Percentiles rank a stretch among this genome's conserved stretches.
Conservation (phyloP, 2,329 filamentous ascomycete species). For the Alternaria solani region DNA sequence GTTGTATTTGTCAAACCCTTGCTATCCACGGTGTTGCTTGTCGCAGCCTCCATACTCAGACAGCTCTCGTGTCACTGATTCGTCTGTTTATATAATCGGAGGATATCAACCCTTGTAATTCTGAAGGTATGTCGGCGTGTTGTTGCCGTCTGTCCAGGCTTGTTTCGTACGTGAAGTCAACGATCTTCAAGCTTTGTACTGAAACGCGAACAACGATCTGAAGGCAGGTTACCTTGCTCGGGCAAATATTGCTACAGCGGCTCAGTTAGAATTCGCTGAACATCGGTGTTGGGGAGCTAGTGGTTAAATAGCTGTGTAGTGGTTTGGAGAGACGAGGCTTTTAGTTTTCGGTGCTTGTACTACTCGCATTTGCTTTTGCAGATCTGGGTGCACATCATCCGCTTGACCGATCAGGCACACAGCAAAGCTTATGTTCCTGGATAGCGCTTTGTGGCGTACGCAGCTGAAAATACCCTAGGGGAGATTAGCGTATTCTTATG, state of each 20-base stretch:
- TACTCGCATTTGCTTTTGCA: background rate
- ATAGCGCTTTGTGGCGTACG: background rate
- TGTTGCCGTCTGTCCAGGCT: background rate
- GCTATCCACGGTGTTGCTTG: background rate
- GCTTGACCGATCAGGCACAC: background rate
- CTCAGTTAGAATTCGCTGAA: background rate
- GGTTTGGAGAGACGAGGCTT: conserved; percentile 2
- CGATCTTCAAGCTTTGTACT: background rate
- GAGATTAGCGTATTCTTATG: background rate
- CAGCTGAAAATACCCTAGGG: background rate
- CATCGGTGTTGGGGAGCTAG: background rate
- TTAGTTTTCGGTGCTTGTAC: background rate
- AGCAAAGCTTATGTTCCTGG: background rate
- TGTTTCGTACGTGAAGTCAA: background rate
- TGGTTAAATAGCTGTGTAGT: background rate
- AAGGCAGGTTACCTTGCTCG: background rate
- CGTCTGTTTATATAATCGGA: background rate
- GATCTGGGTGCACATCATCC: background rate
- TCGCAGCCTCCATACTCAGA: background rate
- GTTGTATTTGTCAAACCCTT: background rate
- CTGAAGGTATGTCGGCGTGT: background rate
- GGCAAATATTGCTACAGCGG: background rate
- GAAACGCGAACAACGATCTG: background rate
- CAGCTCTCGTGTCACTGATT: background rate
- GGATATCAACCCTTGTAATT: background rate